Conservation (phyloP, 148 eudicot genomes). For the Arctostaphylos glauca region DNA sequence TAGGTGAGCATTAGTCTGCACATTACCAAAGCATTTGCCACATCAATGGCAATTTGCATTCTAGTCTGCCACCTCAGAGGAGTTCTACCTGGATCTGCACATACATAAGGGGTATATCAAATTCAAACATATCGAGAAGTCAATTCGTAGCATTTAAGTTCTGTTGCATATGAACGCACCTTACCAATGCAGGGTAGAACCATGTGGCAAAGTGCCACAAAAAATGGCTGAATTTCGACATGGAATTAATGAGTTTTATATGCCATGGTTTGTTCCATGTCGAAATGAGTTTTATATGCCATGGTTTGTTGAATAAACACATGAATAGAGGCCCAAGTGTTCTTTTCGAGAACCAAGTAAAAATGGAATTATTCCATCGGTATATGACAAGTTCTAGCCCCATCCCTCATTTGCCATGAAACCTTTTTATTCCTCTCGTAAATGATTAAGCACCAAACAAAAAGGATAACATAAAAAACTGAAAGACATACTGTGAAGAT, state of each 20-base stretch:
- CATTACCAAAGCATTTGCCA: conserved; percentile 96
- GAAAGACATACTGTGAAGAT: conserved; percentile 72
- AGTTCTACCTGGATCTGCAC: conserved; percentile 58
- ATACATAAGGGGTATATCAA: conserved; percentile 21
- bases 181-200: not conserved
- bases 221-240: not conserved
- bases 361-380: not conserved
- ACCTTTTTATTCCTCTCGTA: not conserved
- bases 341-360: not conserved
- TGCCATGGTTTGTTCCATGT: no score
- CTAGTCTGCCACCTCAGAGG: conserved; percentile 83
- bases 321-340: not conserved
- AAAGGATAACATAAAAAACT: conserved; percentile 5
- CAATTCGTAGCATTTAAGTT: not conserved
- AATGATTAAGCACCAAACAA: conserved; percentile 5
- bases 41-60: conserved; percentile 93
- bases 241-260: not conserved
- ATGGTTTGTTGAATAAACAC: not conserved
- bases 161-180: not conserved
- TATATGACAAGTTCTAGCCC: not conserved
- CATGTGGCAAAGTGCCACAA: not conserved
- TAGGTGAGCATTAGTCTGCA: not conserved
- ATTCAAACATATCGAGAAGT: conserved; percentile 4
- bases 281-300: not conserved
- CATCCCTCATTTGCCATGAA: not conserved